A percentile compares a stretch with the other conserved stretches of the same genome.
Conservation (phyloP, 352 stramenopile genomes). For the Globisporangium rhizosaccharum region DNA sequence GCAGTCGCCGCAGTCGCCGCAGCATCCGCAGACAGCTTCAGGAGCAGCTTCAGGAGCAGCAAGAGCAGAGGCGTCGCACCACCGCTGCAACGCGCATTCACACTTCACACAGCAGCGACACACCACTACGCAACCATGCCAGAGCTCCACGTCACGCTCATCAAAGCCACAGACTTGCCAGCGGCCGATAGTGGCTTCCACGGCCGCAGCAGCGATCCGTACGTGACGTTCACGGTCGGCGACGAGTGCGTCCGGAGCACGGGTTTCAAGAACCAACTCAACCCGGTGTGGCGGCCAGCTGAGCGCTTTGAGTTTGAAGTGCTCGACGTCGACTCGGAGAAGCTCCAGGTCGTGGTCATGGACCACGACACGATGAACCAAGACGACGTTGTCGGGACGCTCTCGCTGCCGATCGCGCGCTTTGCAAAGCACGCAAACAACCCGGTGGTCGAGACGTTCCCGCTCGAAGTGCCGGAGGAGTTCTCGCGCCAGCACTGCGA, state of each 20-base stretch:
- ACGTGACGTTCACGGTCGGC: conserved; percentile 55
- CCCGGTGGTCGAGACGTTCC: conserved; percentile 41
- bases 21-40: not conserved
- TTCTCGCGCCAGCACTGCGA: conserved; percentile 30
- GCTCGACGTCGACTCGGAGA: conserved; percentile 27
- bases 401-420: conserved; percentile 40
- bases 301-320: conserved; percentile 74
- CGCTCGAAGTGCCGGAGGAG: conserved; percentile 35
- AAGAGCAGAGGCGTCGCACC: not conserved
- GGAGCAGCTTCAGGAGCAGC: no score
- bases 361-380: conserved; percentile 66
- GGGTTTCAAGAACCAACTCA: conserved; percentile 37
- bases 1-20: not conserved
- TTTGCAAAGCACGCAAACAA: conserved; percentile 47
- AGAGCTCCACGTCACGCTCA: conserved; percentile 57
- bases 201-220: conserved; percentile 64
- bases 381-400: conserved; percentile 56
- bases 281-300: conserved; percentile 67
- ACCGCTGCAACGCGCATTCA: not conserved
- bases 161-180: conserved; percentile 57
- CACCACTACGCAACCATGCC: conserved; percentile 28
- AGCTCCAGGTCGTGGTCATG: conserved; percentile 52
- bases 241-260: conserved; percentile 46
- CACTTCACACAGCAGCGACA: not conserved
- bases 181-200: conserved; percentile 51